Conservation (phyloP, 139 green algal genomes). For the Haematococcus lacustris region DNA sequence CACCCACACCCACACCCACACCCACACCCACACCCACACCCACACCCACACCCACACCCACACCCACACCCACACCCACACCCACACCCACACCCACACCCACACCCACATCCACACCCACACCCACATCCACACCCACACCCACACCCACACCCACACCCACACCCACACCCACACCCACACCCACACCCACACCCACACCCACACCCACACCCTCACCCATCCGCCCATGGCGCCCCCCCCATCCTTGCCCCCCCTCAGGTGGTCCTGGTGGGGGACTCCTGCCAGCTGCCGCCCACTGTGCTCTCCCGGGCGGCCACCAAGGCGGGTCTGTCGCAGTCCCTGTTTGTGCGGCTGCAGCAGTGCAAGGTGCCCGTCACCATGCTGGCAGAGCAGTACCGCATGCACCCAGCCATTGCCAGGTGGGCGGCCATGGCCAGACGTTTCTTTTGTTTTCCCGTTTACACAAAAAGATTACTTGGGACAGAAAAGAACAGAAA, state of each 20-base stretch:
- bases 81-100: too few species aligned
- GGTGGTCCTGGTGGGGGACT: conserved; percentile 73
- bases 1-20: too few species aligned
- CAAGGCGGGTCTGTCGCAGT: conserved; percentile 41
- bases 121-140: too few species aligned
- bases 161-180: background rate
- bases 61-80: too few species aligned
- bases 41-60: too few species aligned
- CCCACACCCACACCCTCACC: background rate
- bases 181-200: background rate
- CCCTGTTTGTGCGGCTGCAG: conserved; percentile 61
- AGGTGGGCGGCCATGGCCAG: too few species aligned
- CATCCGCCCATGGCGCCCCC: background rate
- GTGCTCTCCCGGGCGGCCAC: conserved; percentile 50
- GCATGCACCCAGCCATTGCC: conserved; percentile 67
- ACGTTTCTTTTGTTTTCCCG: too few species aligned
- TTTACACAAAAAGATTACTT: too few species aligned
- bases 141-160: too few species aligned
- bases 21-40: too few species aligned
- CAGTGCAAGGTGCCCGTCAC: conserved; percentile 27
- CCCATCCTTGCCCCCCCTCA: background rate
- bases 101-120: too few species aligned
- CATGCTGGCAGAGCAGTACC: conserved; percentile 64
- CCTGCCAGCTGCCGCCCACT: conserved; percentile 70
- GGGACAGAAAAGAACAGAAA: too few species aligned